phyloP scores from a whole-genome alignment of 441 rosid genomes.

The Dalechampia spathulata region DNA sequence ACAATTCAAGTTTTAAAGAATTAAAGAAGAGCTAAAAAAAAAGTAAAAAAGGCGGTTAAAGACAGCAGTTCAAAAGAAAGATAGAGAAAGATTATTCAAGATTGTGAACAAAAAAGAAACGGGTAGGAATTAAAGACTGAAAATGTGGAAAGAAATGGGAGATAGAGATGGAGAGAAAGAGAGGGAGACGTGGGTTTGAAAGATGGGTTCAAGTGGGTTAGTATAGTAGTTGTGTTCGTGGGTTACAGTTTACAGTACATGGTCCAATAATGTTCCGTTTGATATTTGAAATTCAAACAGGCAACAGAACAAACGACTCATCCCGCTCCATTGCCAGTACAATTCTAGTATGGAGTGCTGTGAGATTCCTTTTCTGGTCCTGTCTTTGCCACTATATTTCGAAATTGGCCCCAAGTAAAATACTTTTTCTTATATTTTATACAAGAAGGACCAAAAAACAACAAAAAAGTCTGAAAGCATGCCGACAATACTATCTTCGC shows the following conservation, averaged over 20 bases:
- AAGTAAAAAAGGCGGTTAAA: no score
- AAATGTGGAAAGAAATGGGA: not conserved
- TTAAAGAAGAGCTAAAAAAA: no score
- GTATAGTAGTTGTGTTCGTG: no score
- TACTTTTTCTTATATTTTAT: not conserved
- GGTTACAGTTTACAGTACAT: no score
- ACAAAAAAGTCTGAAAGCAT: constrained; percentile 23
- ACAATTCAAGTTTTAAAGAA: no score
- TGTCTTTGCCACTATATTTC: constrained; percentile 4
- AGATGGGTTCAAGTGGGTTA: no score
- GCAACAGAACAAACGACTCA: constrained; percentile 19
- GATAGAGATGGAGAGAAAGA: no score
- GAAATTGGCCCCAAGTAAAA: constrained; percentile 1
- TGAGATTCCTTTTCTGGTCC: no score
- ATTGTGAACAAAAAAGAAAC: no score
- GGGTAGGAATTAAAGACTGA: not conserved
- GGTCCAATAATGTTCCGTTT: constrained; percentile 31
- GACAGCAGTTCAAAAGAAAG: no score
- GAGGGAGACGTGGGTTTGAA: constrained; percentile 6
- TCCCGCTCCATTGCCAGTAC: constrained; percentile 45
- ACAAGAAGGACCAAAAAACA: constrained; percentile 28
- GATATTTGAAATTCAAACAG: constrained; percentile 56
- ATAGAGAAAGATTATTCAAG: no score
- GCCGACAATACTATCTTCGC: constrained; percentile 29
- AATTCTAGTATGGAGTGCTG: no score